These are phyloP conservation scores for Pichia cactophila DNA, from an alignment of 1,139 yeast genomes.

Conservation along the genomic window DNA sequence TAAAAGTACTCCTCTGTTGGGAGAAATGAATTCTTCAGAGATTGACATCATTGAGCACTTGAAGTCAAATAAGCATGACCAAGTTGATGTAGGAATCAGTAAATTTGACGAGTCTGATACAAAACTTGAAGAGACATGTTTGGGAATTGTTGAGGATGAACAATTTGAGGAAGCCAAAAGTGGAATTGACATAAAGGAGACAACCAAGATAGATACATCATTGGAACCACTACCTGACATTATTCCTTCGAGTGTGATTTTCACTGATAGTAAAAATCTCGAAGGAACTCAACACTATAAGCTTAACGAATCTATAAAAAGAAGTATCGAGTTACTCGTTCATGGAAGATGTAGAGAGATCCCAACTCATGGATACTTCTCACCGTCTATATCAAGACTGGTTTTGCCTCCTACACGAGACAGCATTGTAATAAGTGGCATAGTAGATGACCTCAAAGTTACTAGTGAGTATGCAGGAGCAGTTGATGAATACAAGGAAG, in stretches of 20 bases:
- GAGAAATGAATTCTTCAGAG: too few relatives aligned
- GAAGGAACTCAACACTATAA: neutral
- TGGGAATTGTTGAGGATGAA: neutral
- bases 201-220: neutral
- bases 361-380: conserved; percentile 42
- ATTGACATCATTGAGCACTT: too few relatives aligned
- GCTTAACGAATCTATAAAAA: conserved; percentile 15
- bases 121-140: neutral
- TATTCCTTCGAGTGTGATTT: neutral
- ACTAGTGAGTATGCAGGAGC: conserved; percentile 16
- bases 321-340: conserved; percentile 33
- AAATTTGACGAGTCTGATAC: neutral
- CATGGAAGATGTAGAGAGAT: conserved; percentile 55
- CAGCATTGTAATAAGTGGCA: conserved; percentile 46
- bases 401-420: neutral
- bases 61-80: too few relatives aligned
- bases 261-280: conserved; percentile 1
- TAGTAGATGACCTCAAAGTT: conserved; percentile 45
- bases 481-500: conserved; percentile 20
- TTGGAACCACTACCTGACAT: too few relatives aligned
- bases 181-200: neutral
- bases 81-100: neutral
- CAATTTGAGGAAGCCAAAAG: neutral
- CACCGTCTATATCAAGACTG: conserved; percentile 1
- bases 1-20: too few relatives aligned